Percentiles rank a stretch among this genome's conserved stretches.
Evolutionary conservation across 192 early-diverging fungal species (phyloP).

Genomic region (Coemansia reversa): DNA sequence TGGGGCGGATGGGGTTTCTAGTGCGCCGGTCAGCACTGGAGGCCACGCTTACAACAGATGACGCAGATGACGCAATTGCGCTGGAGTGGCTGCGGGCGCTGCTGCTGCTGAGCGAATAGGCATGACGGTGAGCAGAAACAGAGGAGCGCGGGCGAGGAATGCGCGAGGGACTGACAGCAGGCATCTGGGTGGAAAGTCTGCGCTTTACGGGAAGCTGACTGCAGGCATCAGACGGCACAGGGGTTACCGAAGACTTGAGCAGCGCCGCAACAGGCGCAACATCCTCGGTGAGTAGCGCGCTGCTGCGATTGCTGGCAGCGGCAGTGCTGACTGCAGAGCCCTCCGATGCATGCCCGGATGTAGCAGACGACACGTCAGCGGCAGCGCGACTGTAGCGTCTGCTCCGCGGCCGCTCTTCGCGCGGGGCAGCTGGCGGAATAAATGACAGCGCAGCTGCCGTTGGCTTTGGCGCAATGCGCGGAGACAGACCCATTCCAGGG

Average conservation of each 20-base stretch:
- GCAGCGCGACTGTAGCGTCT: constrained; percentile 4
- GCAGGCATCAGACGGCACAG: background rate
- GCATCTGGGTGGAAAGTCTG: background rate
- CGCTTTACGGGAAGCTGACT: background rate
- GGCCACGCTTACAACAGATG: constrained; percentile 7
- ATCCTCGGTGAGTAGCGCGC: background rate
- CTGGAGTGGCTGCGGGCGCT: background rate
- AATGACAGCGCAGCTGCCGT: constrained; percentile 4
- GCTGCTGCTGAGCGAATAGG: background rate
- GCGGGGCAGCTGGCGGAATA: constrained; percentile 8
- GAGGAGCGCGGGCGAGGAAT: constrained; percentile 23
- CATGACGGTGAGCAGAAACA: background rate
- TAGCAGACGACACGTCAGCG: background rate
- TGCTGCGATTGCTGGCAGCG: constrained; percentile 6
- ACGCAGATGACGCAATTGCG: background rate
- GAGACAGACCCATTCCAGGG: constrained; percentile 5
- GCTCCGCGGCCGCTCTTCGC: constrained; percentile 4
- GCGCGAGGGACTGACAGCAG: constrained; percentile 12
- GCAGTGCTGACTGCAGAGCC: background rate
- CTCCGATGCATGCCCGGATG: background rate
- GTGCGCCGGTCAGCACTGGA: background rate
- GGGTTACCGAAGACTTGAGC: background rate
- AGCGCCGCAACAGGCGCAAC: background rate
- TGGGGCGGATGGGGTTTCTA: background rate
- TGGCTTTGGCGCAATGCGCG: constrained; percentile 2